Base-by-base conservation (phyloP, 257 asterid genomes). In the Datura wrightii region DNA sequence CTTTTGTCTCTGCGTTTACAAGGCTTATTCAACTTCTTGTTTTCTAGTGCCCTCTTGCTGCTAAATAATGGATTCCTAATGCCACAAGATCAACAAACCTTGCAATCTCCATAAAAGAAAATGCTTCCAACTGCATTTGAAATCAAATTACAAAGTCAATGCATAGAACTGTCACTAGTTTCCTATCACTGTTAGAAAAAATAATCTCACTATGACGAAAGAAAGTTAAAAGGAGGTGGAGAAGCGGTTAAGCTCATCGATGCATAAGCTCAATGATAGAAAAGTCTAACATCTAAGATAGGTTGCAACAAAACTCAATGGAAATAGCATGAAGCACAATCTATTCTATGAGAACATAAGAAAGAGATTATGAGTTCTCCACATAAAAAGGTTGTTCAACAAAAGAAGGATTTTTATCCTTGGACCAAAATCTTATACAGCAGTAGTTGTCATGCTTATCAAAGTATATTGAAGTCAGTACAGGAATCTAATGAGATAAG, bases 121-220 rank as follows among this genome's bases (percentile, higher is more conserved):
- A 3, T 6, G 5, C 46, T 11, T 78, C 3, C 48, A 78, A 8
- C 82, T 78, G 82, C 65, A 52, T 78, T 53, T 52, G 48, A 48
- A 78, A 78, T 78, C 48, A 78, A 78, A 78, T 50, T 78, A 78
- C 31, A 6, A 34, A 78, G 82, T 78, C 48, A 78, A 78, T 78
- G 82, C 63, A 78, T 52, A 15, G 13, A 52, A 52, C 15, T 24
- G 46, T 50, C 14, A 50, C 63, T 34, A 34, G 15, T 78, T 31
- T 34, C 31, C n/a, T 3, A 52, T 52, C 62, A 52, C 2, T 8
- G 52, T 1, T 24, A 52, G 82, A 24, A 14, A 76, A 76, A 76
- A 31, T 36, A 14, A 52, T 24, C 4, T 0, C 34, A 3, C 46
- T 52, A 50, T 6, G 15, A 7, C 31, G 46, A 52, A 78, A 52